Percentiles rank a stretch among this genome's conserved stretches.
Evolutionary conservation across 2,329 filamentous ascomycete species (phyloP).

Genomic region (Alternaria sp.): DNA sequence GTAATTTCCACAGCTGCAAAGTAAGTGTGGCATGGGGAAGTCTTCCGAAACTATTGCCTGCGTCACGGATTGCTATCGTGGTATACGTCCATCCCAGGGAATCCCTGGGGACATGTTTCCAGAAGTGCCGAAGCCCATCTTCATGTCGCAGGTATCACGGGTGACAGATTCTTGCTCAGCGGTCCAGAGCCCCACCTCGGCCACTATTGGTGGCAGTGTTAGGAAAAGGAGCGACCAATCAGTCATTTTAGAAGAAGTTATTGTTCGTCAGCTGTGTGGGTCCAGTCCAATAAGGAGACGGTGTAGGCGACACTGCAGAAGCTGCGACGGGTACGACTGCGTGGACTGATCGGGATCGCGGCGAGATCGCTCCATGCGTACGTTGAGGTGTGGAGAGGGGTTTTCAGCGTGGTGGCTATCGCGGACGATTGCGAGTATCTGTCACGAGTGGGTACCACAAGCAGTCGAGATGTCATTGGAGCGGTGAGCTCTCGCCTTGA

Average conservation of each 20-base stretch:
- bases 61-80: not conserved
- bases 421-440: conserved; percentile 8
- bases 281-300: conserved; percentile 5
- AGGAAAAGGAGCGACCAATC: conserved; percentile 12
- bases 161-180: conserved; percentile 3
- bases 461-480: conserved; percentile 5
- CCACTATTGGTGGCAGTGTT: conserved; percentile 3
- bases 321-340: conserved; percentile 15
- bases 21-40: not conserved
- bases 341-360: conserved; percentile 10
- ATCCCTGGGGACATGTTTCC: not conserved
- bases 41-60: not conserved
- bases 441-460: conserved; percentile 8
- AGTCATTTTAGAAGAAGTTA: not conserved
- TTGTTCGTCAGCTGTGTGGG: not conserved
- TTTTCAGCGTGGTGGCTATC: not conserved
- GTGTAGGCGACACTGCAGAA: conserved; percentile 17
- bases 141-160: not conserved
- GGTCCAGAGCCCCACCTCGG: not conserved
- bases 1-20: not conserved
- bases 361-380: conserved; percentile 12
- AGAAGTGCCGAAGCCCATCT: not conserved
- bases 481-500: conserved; percentile 5
- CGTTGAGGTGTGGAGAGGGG: conserved; percentile 11
- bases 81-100: not conserved